Evolutionary conservation across 2,329 filamentous ascomycete species (phyloP), one percentile per base, ranked within the genome.

Genomic region (Teratosphaeria viscida): DNA sequence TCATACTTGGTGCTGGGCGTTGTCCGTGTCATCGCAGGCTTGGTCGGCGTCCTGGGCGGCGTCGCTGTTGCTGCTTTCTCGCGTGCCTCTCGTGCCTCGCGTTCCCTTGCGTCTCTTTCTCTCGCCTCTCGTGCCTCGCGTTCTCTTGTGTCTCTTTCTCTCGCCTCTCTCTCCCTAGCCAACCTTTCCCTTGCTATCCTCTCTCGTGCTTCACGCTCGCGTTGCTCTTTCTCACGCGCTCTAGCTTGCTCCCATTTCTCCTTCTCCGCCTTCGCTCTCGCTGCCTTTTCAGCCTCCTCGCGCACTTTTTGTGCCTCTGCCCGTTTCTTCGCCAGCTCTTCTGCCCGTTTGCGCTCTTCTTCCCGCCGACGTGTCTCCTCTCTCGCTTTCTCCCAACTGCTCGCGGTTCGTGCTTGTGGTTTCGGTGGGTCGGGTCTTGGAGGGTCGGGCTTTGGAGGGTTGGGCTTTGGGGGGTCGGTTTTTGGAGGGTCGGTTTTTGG

Each of bases 331-430:
- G 66, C 86, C 82, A 83, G 82, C 63, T 82, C 79, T 63, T 87
- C 85, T 2, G 82, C 83, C 37, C 69, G 67, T 57, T 70, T 72
- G 32, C 84, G 83, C 63, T 87, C 84, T 64, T 86, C 85, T 64
- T 87, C 85, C 59, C 81, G 80, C 60, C 78, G 81, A 52, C 82
- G 77, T 23, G 82, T 86, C 64, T 88, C 85, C 67, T 89, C 86
- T 58, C 85, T 78, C 3, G 85, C 86, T 70, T 83, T 87, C 65
- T 88, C 85, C 86, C 86, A 88, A 0, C 77, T 60, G 60, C 65
- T 61, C 54, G 67, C 61, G 12, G 67, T 65, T 8, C 66, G 59
- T 26, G 67, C 59, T 52, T 65, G 62, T 8, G 66, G 63, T 37
- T 64, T 57, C 23, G 66, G 64, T 16, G 32, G 32, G 57, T 68